Evolutionary conservation across 257 asterid species (phyloP).

Genomic region (Fraxinus anomala): DNA sequence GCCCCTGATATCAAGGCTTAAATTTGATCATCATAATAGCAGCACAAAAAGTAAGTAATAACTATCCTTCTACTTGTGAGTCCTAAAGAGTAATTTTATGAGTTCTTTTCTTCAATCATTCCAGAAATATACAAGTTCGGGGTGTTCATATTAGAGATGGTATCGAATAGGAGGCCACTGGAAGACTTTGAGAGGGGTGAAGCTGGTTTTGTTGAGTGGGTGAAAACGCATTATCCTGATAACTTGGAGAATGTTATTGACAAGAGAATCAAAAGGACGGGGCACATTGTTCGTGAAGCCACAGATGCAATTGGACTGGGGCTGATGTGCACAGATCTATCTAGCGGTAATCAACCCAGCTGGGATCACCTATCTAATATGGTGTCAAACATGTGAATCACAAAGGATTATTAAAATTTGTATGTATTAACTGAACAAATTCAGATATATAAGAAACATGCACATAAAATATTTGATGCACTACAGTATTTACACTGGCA

Average conservation of each 20-base stretch:
- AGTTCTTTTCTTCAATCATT: not conserved
- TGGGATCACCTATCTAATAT: constrained; percentile 42
- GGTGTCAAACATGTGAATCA: constrained; percentile 34
- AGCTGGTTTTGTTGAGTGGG: constrained; percentile 45
- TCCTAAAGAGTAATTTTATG: not conserved
- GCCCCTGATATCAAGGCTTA: constrained; percentile 50
- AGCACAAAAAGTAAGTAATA: constrained; percentile 42
- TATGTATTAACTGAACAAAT: not conserved
- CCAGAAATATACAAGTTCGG: constrained; percentile 49
- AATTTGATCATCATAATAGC: constrained; percentile 32
- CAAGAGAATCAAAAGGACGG: constrained; percentile 44
- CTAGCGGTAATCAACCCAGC: constrained; percentile 37
- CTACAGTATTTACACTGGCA: not conserved
- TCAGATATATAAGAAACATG: not conserved
- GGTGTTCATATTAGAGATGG: constrained; percentile 46
- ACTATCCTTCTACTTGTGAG: not conserved
- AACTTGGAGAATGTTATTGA: constrained; percentile 46
- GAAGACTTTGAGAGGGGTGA: constrained; percentile 38
- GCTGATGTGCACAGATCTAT: constrained; percentile 48
- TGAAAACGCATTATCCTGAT: constrained; percentile 39
- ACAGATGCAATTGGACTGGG: constrained; percentile 38
- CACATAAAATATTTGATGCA: not conserved
- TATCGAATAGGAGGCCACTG: constrained; percentile 35
- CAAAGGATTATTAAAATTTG: not conserved
- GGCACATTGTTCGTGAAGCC: constrained; percentile 31